Base-by-base conservation (phyloP, 2,329 filamentous ascomycete species). In the Ceratocystis ficicola region DNA sequence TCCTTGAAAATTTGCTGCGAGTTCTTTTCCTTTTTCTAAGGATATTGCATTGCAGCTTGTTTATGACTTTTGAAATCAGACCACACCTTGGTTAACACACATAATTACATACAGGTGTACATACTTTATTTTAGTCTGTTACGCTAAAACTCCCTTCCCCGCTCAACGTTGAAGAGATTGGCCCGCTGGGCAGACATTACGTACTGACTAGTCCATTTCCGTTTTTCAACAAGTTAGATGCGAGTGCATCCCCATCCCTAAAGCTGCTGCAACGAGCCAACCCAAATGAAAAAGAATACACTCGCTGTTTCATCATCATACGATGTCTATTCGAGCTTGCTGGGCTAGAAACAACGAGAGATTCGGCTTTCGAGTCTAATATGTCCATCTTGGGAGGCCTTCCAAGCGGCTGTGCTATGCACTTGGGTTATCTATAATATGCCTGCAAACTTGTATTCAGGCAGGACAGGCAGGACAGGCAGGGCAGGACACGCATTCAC, bases 261-360 rank as follows among this genome's bases (percentile, higher is more conserved):
- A 30, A 36, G 28, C 22, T 30, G 17, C 28, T 15, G 28, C 12
- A n/a, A 59, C 30, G 17, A 59, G 10, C 28, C 36, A 41, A 41
- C 3, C 36, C 36, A 41, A 41, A 15, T 12, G 3, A 41, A 41
- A 1, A 15, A 32, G 55, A 59, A 59, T 36, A 59, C 55, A 59
- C 55, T 25, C 55, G 32, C 55, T 59, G 55, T 59, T 36, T 59
- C 55, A 59, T 59, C 28, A 36, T 59, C 55, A 59, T 59, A 59
- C 55, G 55, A 59, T 36, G 30, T 59, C 17, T 15, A 25, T 25
- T 15, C 10, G 10, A 5, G 50, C 5, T 28, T 55, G 46, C 17
- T 28, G 20, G 15, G 22, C 25, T 41, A 15, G 48, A 25, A 25
- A 20, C 48, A 10, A 50, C 48, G 20, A 41, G 36, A 41, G 36